Conservation (phyloP, 2,329 filamentous ascomycete species). For the Hymenoscyphus fraxineus region DNA sequence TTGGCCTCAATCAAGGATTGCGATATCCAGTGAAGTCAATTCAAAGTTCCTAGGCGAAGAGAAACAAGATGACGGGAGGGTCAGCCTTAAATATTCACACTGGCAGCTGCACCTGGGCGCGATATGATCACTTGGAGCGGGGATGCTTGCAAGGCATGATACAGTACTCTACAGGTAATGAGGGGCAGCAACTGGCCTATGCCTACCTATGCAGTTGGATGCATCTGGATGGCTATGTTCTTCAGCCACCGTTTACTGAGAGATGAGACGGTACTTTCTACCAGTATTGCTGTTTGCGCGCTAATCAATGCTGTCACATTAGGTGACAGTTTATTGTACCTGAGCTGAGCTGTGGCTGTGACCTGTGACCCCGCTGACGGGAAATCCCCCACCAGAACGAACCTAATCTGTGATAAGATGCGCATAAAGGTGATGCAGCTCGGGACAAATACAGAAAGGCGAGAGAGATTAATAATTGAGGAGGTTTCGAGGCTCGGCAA, state of each 20-base stretch:
- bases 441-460: too few species aligned
- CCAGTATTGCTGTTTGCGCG: not conserved
- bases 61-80: not conserved
- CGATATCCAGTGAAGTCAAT: not conserved
- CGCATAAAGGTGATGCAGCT: too few species aligned
- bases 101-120: not conserved
- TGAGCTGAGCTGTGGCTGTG: too few species aligned
- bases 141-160: slow-evolving; percentile 6
- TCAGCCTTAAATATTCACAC: slow-evolving; percentile 6
- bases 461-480: too few species aligned
- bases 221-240: not conserved
- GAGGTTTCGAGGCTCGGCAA: too few species aligned
- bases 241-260: not conserved
- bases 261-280: not conserved
- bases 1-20: not conserved
- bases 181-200: not conserved
- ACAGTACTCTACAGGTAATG: not conserved
- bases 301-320: not conserved
- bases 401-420: too few species aligned
- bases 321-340: too few species aligned
- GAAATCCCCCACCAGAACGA: too few species aligned
- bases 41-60: not conserved
- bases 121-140: not conserved
- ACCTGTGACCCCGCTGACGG: too few species aligned
- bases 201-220: not conserved